phyloP scores from a whole-genome alignment of 1,284 basidiomycete species.

The Cryptococcus sp. region DNA sequence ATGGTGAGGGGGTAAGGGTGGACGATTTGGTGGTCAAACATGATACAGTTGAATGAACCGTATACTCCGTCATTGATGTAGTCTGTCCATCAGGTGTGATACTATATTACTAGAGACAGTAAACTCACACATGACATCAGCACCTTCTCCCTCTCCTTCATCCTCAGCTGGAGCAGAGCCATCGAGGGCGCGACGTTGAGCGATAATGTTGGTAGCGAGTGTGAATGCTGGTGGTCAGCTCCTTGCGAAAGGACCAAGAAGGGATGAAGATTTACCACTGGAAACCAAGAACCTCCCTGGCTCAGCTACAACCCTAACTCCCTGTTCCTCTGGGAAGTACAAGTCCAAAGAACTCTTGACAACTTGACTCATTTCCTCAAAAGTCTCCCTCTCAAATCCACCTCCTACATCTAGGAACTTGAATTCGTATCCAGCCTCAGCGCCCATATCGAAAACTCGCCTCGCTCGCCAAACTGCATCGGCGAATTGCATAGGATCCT shows the following conservation, averaged over 20 bases:
- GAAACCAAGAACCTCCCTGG: conserved; percentile 94
- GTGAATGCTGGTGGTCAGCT: conserved; percentile 64
- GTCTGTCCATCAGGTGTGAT: conserved; percentile 54
- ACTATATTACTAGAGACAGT: not conserved
- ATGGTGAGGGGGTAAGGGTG: conserved; percentile 72
- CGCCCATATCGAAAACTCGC: conserved; percentile 82
- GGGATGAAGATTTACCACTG: conserved; percentile 41
- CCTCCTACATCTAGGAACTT: conserved; percentile 88
- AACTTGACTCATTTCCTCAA: conserved; percentile 74
- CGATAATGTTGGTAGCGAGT: conserved; percentile 91
- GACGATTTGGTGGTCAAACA: conserved; percentile 88
- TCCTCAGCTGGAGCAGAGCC: conserved; percentile 4
- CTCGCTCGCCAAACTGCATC: conserved; percentile 85
- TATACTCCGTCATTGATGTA: conserved; percentile 99
- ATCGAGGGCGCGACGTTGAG: conserved; percentile 59
- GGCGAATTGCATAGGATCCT: conserved; percentile 81
- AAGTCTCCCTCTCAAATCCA: conserved; percentile 87
- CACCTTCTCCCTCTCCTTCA: conserved; percentile 37
- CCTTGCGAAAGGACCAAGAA: not conserved
- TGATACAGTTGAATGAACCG: conserved; percentile 95
- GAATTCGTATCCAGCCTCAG: conserved; percentile 75
- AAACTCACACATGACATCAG: conserved; percentile 51
- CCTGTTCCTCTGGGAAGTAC: conserved; percentile 73
- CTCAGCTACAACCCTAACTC: conserved; percentile 88
- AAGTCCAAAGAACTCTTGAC: conserved; percentile 67